Evolutionary conservation across 495 filamentous ascomycete species (phyloP), one percentile per base, ranked within the genome.

Genomic region (Emericellopsis terricola): DNA sequence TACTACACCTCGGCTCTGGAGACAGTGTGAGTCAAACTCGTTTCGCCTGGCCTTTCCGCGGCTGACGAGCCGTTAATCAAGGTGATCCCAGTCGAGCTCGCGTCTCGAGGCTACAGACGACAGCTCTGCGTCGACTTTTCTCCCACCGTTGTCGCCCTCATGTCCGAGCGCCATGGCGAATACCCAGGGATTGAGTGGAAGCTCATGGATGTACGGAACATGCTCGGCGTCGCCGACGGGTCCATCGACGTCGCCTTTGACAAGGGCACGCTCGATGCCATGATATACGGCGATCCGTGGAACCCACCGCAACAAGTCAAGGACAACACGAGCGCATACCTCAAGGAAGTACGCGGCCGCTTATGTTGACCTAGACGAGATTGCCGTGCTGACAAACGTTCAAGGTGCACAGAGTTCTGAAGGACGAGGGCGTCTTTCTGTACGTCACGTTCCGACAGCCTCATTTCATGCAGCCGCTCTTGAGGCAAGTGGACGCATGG

Each of bases 121-220:
- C 72, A 78, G 40, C 41, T 61, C 8, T 67, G 61, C 39, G 46
- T 74, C 29, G 71, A 76, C 47, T 74, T 76, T 47, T 73, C 69
- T 0, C 29, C 51, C 2, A 53, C 60, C 1, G 62, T 71, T 10
- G 60, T 75, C 8, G 41, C 59, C 3, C 37, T 53, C 8, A 76
- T 75, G 69, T 46, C 38, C 8, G 42, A 51, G 3, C 50, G 55
- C 20, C 56, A 67, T 31, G 38, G 44, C 13, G 46, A 42, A 17
- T 42, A 43, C 23, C 19, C 39, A 10, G 49, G 55, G 0, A 58
- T 68, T 9, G 38, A 52, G 33, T 75, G 69, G 69, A 41, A 43
- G 26, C 42, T 52, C 17, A 59, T 56, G 43, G 69, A 76, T 50
- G 56, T 76, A 15, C 59, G 68, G 8, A 35, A 62, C n/a, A 60